phyloP scores from a whole-genome alignment of 176 grass and related monocot species.

The Oryza meridionalis region DNA sequence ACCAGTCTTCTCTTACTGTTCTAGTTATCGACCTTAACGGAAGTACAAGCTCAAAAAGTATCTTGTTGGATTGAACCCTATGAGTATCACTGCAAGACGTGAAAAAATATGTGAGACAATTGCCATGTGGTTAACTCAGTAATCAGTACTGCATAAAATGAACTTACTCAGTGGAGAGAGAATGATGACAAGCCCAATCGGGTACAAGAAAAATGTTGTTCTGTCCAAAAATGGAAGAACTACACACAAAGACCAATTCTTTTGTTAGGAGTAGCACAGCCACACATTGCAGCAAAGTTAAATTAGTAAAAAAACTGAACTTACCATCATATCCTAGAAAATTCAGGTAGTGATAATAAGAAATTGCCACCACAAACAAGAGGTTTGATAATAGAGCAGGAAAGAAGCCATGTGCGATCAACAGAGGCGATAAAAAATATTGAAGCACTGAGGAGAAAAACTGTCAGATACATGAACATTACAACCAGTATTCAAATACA shows the following conservation, averaged over 20 bases:
- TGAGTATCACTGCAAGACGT: slow-evolving; percentile 74
- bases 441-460: slow-evolving; percentile 71
- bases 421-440: slow-evolving; percentile 88
- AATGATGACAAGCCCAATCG: slow-evolving; percentile 88
- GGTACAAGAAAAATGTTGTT: slow-evolving; percentile 98
- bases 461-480: slow-evolving; percentile 33
- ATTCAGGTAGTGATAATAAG: slow-evolving; percentile 97
- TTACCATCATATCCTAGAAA: slow-evolving; percentile 99
- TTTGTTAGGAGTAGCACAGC: slow-evolving; percentile 26
- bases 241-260: slow-evolving; percentile 30
- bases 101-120: slow-evolving; percentile 26
- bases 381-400: slow-evolving; percentile 84
- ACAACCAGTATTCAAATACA: slow-evolving; percentile 17
- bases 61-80: slow-evolving; percentile 91
- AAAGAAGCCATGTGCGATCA: slow-evolving; percentile 92
- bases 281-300: background rate
- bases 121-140: background rate
- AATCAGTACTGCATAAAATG: slow-evolving; percentile 3
- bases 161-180: slow-evolving; percentile 93
- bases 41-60: slow-evolving; percentile 94
- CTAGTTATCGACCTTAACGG: slow-evolving; percentile 39
- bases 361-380: slow-evolving; percentile 84
- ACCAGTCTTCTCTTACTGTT: slow-evolving; percentile 14
- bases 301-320: background rate
- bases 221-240: slow-evolving; percentile 92